phyloP scores from a whole-genome alignment of 2,329 filamentous ascomycete genomes.

The Geosmithia putterillii region DNA sequence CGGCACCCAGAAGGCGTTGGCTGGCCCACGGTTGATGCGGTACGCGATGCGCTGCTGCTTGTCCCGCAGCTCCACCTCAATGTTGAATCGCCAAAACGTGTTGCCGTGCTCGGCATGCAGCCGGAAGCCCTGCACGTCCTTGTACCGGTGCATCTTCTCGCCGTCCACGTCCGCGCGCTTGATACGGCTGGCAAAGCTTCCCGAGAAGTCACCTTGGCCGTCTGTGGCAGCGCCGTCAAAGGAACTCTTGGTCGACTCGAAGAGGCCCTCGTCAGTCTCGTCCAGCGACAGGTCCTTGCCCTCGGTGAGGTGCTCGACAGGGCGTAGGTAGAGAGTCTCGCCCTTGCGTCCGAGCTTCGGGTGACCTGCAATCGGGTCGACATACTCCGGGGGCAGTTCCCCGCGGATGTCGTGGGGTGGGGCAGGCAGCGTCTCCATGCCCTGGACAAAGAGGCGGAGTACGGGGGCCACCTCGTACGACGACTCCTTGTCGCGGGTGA shows the following conservation, averaged over 20 bases:
- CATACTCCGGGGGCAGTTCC: slow-evolving; percentile 65
- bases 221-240: slow-evolving; percentile 29
- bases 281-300: slow-evolving; percentile 64
- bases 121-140: slow-evolving; percentile 69
- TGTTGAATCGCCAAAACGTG: slow-evolving; percentile 95
- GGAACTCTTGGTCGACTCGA: slow-evolving; percentile 51
- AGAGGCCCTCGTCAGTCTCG: slow-evolving; percentile 74
- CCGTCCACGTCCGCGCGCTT: slow-evolving; percentile 53
- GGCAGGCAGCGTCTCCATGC: slow-evolving; percentile 68
- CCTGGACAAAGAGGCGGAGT: slow-evolving; percentile 75
- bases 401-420: slow-evolving; percentile 56
- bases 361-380: slow-evolving; percentile 81
- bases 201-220: slow-evolving; percentile 33
- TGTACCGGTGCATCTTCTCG: slow-evolving; percentile 69
- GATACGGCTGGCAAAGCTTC: slow-evolving; percentile 40
- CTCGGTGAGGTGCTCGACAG: slow-evolving; percentile 76
- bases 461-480: slow-evolving; percentile 70
- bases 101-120: slow-evolving; percentile 76
- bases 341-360: slow-evolving; percentile 77
- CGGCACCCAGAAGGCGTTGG: slow-evolving; percentile 90
- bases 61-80: slow-evolving; percentile 75
- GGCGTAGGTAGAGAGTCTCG: slow-evolving; percentile 76
- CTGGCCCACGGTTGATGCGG: slow-evolving; percentile 83
- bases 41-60: slow-evolving; percentile 83
- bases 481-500: slow-evolving; percentile 75